Percentiles rank a stretch among this genome's conserved stretches.
Evolutionary conservation across 164 flowering plant genomes (phyloP).

Genomic region (Annona cherimola): DNA sequence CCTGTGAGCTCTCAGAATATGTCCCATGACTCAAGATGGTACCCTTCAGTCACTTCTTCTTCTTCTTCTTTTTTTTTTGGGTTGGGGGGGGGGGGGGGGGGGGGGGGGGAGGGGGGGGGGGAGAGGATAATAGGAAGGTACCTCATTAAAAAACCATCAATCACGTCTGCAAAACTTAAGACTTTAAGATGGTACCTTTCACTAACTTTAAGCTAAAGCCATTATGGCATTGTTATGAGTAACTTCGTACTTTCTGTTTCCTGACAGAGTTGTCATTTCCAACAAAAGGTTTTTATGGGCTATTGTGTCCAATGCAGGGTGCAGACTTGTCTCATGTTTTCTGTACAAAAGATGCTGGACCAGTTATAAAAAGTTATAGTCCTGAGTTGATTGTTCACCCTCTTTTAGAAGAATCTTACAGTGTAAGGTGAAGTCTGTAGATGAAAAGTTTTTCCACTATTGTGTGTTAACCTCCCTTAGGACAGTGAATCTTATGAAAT

Average conservation of each 20-base stretch:
- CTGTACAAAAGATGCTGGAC: slow-evolving; percentile 94
- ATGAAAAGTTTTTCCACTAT: neutral
- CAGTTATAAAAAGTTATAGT: slow-evolving; percentile 90
- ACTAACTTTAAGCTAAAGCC: no score
- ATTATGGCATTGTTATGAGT: no score
- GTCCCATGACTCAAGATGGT: no score
- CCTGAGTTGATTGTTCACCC: slow-evolving; percentile 99
- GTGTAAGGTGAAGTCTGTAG: slow-evolving; percentile 47
- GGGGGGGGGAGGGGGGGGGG: no score
- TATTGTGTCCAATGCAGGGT: slow-evolving; percentile 50
- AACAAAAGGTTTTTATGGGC: neutral
- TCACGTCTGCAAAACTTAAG: no score
- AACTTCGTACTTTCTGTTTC: neutral
- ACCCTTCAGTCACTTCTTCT: no score
- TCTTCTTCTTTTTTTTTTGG: no score
- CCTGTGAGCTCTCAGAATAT: no score
- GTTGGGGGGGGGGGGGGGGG: no score
- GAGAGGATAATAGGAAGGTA: no score
- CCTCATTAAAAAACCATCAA: no score
- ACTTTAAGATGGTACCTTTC: no score
- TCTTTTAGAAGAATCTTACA: slow-evolving; percentile 83
- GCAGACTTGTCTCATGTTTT: slow-evolving; percentile 98
- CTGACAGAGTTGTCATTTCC: neutral
- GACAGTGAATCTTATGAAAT: slow-evolving; percentile 10
- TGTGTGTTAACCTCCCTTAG: neutral